phyloP scores from a whole-genome alignment of 2,329 filamentous ascomycete species.

The Pochonia chlamydosporia region DNA sequence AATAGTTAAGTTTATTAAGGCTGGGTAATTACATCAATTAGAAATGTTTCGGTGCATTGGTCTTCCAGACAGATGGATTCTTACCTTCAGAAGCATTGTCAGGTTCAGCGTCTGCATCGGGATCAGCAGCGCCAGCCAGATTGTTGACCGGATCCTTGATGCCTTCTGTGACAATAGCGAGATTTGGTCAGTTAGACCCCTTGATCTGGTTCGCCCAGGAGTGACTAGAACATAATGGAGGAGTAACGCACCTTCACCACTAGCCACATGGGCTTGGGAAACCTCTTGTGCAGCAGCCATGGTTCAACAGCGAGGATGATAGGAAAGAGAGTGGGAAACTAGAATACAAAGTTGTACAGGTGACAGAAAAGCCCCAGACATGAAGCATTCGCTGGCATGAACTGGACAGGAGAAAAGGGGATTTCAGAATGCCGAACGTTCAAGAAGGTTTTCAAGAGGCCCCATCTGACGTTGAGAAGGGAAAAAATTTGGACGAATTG shows the following conservation, averaged over 20 bases:
- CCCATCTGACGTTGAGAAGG: background rate
- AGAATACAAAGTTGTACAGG: conserved; percentile 14
- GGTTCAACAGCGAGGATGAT: conserved; percentile 13
- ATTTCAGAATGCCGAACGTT: background rate
- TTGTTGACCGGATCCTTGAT: conserved; percentile 20
- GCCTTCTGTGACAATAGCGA: conserved; percentile 6
- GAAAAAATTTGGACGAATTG: conserved; percentile 22
- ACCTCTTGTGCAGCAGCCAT: conserved; percentile 26
- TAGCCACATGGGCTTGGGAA: conserved; percentile 18
- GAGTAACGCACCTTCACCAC: conserved; percentile 14
- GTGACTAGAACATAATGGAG: background rate
- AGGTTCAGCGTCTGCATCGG: conserved; percentile 21
- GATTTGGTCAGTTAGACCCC: background rate
- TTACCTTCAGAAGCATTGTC: conserved; percentile 30
- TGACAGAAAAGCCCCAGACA: conserved; percentile 18
- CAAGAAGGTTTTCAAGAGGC: background rate
- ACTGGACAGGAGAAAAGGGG: conserved; percentile 15
- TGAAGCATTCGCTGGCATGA: conserved; percentile 19
- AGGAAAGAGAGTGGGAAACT: conserved; percentile 9
- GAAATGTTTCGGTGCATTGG: background rate
- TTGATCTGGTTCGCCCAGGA: background rate
- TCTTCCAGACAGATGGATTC: background rate
- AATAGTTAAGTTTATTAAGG: conserved; percentile 62
- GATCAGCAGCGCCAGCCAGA: conserved; percentile 18
- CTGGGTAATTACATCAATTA: conserved; percentile 20